Conservation (phyloP, 768 basidiomycete genomes). For the Strobilomyces confusus region DNA sequence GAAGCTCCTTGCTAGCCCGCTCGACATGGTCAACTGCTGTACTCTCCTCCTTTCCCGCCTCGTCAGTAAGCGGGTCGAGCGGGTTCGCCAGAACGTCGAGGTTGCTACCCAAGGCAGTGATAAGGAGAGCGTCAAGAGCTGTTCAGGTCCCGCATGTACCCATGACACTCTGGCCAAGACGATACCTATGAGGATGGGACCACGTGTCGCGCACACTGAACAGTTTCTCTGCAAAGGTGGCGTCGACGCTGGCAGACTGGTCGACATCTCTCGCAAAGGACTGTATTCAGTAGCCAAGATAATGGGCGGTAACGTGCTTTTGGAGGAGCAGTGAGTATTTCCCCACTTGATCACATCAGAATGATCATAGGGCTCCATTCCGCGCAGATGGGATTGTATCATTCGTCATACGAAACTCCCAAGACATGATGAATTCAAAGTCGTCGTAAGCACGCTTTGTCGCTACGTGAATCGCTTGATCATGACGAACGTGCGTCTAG, state of each 20-base stretch:
- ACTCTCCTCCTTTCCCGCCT: slow-evolving; percentile 22
- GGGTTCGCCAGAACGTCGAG: slow-evolving; percentile 20
- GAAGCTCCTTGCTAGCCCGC: slow-evolving; percentile 19
- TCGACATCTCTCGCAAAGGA: slow-evolving; percentile 32
- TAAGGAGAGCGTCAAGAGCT: slow-evolving; percentile 28
- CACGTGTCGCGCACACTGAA: slow-evolving; percentile 34
- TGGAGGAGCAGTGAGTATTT: slow-evolving; percentile 34
- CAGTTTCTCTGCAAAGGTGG: slow-evolving; percentile 34
- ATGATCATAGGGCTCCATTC: slow-evolving; percentile 14
- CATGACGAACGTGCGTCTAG: slow-evolving; percentile 20
- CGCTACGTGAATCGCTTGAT: slow-evolving; percentile 7
- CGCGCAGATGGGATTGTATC: slow-evolving; percentile 34
- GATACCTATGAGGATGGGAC: slow-evolving; percentile 26
- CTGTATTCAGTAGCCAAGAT: slow-evolving; percentile 30
- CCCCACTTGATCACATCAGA: slow-evolving; percentile 15
- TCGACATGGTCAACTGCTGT: slow-evolving; percentile 26
- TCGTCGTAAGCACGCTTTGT: slow-evolving; percentile 24
- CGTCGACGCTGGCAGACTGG: slow-evolving; percentile 33
- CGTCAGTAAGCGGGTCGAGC: slow-evolving; percentile 19
- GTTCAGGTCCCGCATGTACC: slow-evolving; percentile 32
- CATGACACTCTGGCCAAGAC: slow-evolving; percentile 23
- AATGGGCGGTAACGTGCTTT: slow-evolving; percentile 36
- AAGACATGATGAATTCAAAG: slow-evolving; percentile 32
- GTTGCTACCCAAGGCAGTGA: slow-evolving; percentile 20
- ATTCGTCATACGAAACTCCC: slow-evolving; percentile 31